Percentiles rank a stretch among this genome's conserved stretches.
These are phyloP conservation scores for Samsoniella hepiali DNA, from an alignment of 2,329 filamentous ascomycete genomes.

Conservation along the genomic window DNA sequence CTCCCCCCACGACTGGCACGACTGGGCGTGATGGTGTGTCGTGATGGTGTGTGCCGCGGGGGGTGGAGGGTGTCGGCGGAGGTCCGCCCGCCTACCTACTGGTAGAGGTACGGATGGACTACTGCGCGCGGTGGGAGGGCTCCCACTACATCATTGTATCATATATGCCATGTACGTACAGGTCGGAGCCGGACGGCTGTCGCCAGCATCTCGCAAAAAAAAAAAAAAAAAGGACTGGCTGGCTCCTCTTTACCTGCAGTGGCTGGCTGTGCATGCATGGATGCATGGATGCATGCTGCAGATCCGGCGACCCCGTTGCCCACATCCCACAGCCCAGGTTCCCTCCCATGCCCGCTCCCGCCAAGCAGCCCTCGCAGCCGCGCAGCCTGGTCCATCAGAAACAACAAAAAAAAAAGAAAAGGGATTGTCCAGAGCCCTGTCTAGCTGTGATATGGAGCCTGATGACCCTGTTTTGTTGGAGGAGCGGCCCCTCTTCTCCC, in stretches of 20 bases:
- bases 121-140: not conserved
- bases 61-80: not conserved
- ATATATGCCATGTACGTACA: not conserved
- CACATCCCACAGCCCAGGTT: not conserved
- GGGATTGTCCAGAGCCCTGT: slow-evolving; percentile 9
- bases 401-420: not conserved
- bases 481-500: slow-evolving; percentile 2
- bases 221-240: not conserved
- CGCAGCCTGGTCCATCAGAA: not conserved
- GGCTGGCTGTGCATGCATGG: not conserved
- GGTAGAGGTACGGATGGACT: not conserved
- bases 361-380: not conserved
- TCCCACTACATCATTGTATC: not conserved
- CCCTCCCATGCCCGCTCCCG: not conserved
- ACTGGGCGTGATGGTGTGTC: not conserved
- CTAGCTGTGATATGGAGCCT: slow-evolving; percentile 14
- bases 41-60: not conserved
- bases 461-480: not conserved
- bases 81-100: not conserved
- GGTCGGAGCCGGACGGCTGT: not conserved
- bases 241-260: not conserved
- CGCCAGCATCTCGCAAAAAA: not conserved
- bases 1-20: not conserved
- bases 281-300: not conserved
- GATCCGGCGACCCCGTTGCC: slow-evolving; percentile 15